A percentile compares a stretch with the other conserved stretches of the same genome.
Evolutionary conservation across 1,284 basidiomycete genomes (phyloP).

Genomic region (Trichosporon sp.): DNA sequence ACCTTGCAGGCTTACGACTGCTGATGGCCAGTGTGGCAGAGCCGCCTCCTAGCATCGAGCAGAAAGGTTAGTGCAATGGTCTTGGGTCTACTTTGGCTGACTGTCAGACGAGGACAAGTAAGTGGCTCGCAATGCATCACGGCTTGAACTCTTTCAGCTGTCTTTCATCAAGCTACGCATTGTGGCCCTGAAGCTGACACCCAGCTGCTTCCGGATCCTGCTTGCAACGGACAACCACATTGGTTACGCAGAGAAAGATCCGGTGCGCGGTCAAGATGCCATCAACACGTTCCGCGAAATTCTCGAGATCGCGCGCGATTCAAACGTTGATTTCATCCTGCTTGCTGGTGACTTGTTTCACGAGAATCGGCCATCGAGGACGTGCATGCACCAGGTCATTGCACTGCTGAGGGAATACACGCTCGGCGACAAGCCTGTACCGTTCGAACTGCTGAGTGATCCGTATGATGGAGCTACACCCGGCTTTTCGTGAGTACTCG

Average conservation of each 20-base stretch:
- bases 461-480: conserved; percentile 80
- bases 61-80: conserved; percentile 10
- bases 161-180: background rate
- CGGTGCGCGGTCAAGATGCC: conserved; percentile 88
- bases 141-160: background rate
- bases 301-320: conserved; percentile 78
- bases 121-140: background rate
- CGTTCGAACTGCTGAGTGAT: conserved; percentile 86
- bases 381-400: conserved; percentile 81
- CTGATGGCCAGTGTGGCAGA: conserved; percentile 11
- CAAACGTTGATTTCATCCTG: conserved; percentile 89
- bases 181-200: background rate
- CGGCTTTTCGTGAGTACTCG: conserved; percentile 67
- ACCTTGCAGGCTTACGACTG: too few relatives aligned
- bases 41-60: conserved; percentile 31
- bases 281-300: conserved; percentile 95
- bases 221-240: conserved; percentile 94
- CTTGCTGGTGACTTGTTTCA: conserved; percentile 96
- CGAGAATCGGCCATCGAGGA: conserved; percentile 90
- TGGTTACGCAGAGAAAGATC: conserved; percentile 91
- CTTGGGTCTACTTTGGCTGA: background rate
- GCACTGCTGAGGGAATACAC: conserved; percentile 88
- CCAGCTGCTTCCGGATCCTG: conserved; percentile 65
- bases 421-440: conserved; percentile 75
- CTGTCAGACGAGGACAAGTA: conserved; percentile 10